These are phyloP conservation scores for Isoetes taiwanensis DNA, from an alignment of 75 land plant species.

Conservation along the genomic window DNA sequence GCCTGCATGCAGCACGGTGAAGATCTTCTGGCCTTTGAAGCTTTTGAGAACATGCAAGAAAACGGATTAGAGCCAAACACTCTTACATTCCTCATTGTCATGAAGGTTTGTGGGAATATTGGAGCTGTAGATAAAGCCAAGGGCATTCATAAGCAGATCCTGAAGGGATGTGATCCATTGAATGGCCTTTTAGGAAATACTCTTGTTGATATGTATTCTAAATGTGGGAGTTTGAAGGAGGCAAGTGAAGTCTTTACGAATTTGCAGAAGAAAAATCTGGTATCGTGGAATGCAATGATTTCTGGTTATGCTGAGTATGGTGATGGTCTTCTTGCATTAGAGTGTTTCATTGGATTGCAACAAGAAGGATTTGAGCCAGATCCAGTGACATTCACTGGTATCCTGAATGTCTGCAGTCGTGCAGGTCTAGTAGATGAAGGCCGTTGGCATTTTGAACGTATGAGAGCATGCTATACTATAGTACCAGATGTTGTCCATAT, in stretches of 20 bases:
- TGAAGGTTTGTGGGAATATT: constrained; percentile 36
- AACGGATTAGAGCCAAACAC: constrained; percentile 26
- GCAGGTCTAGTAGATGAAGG: constrained; percentile 14
- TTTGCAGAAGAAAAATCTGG: constrained; percentile 12
- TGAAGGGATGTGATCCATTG: no score
- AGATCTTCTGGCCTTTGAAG: constrained; percentile 18
- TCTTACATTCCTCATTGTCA: constrained; percentile 21
- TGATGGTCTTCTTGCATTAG: neutral
- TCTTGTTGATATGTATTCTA: constrained; percentile 50
- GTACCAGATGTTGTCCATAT: constrained; percentile 21
- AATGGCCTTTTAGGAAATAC: constrained; percentile 28
- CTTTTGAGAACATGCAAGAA: constrained; percentile 35
- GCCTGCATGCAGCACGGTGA: constrained; percentile 18
- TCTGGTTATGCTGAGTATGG: constrained; percentile 14
- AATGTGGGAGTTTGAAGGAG: constrained; percentile 38
- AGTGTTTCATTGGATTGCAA: constrained; percentile 1
- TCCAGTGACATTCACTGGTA: neutral
- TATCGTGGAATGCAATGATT: constrained; percentile 19
- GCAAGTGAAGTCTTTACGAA: constrained; percentile 33
- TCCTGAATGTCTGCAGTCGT: constrained; percentile 7
- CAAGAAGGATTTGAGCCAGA: constrained; percentile 5
- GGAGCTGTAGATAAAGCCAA: constrained; percentile 26
- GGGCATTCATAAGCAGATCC: constrained; percentile 25
- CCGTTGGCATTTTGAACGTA: constrained; percentile 10
- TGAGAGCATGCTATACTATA: constrained; percentile 13